These are phyloP conservation scores for Neofusicoccum parvum DNA, from an alignment of 2,329 filamentous ascomycete species.

Conservation along the genomic window DNA sequence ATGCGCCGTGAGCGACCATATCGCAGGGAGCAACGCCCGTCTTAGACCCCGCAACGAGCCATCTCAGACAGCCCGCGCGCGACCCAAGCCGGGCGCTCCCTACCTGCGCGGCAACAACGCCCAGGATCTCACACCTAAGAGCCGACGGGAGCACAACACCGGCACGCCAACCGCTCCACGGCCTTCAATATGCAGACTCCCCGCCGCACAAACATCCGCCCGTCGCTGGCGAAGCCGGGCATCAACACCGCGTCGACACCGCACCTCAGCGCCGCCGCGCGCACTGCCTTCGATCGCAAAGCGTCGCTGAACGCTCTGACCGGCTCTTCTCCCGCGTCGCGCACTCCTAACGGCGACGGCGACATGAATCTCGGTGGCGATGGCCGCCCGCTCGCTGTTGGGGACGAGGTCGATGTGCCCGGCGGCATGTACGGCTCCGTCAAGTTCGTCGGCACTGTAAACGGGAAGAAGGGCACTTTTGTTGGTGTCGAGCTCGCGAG, in stretches of 20 bases:
- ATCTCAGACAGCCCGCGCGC: slow-evolving; percentile 6
- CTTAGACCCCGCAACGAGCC: neutral
- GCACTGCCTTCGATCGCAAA: slow-evolving; percentile 64
- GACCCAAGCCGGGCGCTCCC: slow-evolving; percentile 11
- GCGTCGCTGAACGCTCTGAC: slow-evolving; percentile 71
- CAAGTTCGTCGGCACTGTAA: slow-evolving; percentile 83
- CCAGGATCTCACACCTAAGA: neutral
- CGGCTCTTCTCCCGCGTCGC: slow-evolving; percentile 38
- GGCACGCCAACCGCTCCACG: neutral
- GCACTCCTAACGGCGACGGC: neutral
- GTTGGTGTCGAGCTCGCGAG: slow-evolving; percentile 85
- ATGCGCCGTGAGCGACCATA: slow-evolving; percentile 10
- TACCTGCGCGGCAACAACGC: slow-evolving; percentile 1
- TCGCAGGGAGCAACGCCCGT: slow-evolving; percentile 11
- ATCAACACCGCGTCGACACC: slow-evolving; percentile 46
- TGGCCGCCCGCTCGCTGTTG: slow-evolving; percentile 65
- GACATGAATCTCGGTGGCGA: slow-evolving; percentile 45
- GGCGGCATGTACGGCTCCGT: slow-evolving; percentile 90
- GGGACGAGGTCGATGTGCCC: slow-evolving; percentile 86
- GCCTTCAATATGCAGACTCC: slow-evolving; percentile 35
- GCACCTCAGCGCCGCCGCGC: slow-evolving; percentile 43
- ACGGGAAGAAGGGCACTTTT: slow-evolving; percentile 88
- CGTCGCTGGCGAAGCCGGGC: slow-evolving; percentile 37
- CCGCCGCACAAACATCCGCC: slow-evolving; percentile 39
- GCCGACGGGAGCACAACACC: slow-evolving; percentile 14